Conservation (phyloP, 257 asterid genomes). For the Gynochthodes officinalis region DNA sequence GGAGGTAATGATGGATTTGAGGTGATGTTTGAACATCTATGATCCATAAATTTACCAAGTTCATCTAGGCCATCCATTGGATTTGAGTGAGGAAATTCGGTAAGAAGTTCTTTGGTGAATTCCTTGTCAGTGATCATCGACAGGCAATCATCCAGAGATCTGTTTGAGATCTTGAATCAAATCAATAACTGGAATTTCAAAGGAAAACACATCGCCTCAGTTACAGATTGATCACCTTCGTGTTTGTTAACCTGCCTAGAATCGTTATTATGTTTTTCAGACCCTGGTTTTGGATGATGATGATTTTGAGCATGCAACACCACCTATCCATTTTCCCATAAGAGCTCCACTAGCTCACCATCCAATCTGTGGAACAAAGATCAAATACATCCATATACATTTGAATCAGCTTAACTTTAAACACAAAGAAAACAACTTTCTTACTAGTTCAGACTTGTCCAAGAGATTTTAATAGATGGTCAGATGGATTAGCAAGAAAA, state of each 20-base stretch:
- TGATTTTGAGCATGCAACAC: conserved; percentile 57
- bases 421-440: no score
- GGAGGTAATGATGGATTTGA: conserved; percentile 43
- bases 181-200: conserved; percentile 25
- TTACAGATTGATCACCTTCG: conserved; percentile 22
- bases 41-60: conserved; percentile 14
- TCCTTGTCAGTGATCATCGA: conserved; percentile 72
- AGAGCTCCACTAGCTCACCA: conserved; percentile 69
- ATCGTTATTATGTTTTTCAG: conserved; percentile 18
- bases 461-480: no score
- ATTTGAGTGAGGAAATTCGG: conserved; percentile 42
- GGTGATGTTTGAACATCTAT: conserved; percentile 17
- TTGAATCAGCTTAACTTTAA: no score
- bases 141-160: conserved; percentile 59
- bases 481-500: no score
- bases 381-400: neutral
- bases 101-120: conserved; percentile 47
- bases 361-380: conserved; percentile 41
- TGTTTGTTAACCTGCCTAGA: conserved; percentile 35
- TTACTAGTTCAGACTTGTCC: no score
- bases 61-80: conserved; percentile 19
- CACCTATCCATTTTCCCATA: conserved; percentile 83
- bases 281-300: conserved; percentile 27
- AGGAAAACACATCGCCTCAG: conserved; percentile 2
- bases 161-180: conserved; percentile 49